Conservation (phyloP, 345 rosid genomes). For the Kandelia obovata region DNA sequence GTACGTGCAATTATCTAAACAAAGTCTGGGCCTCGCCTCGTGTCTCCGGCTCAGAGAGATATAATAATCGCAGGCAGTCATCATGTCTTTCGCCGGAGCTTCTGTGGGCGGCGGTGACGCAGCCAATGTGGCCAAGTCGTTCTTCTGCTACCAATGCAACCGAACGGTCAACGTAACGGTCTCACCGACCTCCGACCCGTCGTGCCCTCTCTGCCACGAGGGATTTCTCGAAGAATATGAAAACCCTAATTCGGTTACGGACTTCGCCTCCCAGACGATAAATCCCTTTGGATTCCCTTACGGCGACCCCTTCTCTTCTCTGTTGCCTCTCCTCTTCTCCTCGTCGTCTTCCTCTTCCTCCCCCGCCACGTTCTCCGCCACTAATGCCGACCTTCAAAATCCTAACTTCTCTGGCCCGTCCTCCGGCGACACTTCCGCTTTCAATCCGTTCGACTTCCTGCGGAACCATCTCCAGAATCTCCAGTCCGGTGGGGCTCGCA, state of each 20-base stretch:
- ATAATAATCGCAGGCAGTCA: not conserved
- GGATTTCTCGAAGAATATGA: conserved; percentile 46
- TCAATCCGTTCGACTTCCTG: conserved; percentile 38
- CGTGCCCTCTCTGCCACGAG: conserved; percentile 42
- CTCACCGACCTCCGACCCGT: conserved; percentile 32
- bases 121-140: conserved; percentile 17
- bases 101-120: conserved; percentile 16
- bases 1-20: too few species aligned
- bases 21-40: too few species aligned
- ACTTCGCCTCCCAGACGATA: not conserved
- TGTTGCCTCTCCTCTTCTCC: conserved; percentile 26
- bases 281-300: conserved; percentile 6
- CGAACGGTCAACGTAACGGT: conserved; percentile 23
- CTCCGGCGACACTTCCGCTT: conserved; percentile 9
- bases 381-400: conserved; percentile 17
- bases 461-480: conserved; percentile 32
- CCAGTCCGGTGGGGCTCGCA: conserved; percentile 38
- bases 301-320: conserved; percentile 24
- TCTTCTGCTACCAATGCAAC: conserved; percentile 38
- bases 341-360: not conserved
- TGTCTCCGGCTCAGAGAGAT: too few species aligned
- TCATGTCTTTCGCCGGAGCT: conserved; percentile 33
- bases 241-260: conserved; percentile 21
- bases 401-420: conserved; percentile 9
- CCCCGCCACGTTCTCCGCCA: conserved; percentile 15